These are phyloP conservation scores for Candida sp. DNA, from an alignment of 1,139 yeast genomes.

Conservation along the genomic window DNA sequence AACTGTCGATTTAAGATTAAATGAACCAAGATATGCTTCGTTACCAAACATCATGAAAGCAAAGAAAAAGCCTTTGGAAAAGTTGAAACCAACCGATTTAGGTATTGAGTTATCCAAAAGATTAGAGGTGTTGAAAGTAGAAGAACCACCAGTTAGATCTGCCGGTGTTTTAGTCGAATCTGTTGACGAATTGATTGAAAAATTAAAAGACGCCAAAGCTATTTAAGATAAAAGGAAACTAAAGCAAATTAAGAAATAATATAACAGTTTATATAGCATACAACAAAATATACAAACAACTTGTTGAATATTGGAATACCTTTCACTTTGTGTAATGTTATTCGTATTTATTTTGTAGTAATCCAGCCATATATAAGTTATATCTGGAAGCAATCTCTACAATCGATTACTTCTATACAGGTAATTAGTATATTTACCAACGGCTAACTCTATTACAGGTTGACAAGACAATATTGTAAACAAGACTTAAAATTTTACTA, in stretches of 20 bases:
- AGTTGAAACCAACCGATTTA: constrained; percentile 65
- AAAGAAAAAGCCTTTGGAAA: constrained; percentile 88
- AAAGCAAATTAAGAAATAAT: not conserved
- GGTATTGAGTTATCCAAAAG: constrained; percentile 64
- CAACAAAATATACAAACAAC: no score
- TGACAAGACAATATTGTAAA: no score
- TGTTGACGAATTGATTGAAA: constrained; percentile 79
- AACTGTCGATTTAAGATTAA: constrained; percentile 90
- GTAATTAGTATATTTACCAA: no score
- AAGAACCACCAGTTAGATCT: constrained; percentile 80
- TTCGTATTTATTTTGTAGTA: no score
- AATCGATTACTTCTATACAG: no score
- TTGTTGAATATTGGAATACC: no score
- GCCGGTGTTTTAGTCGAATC: constrained; percentile 78
- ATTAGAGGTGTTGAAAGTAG: constrained; percentile 67
- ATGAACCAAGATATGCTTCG: constrained; percentile 92
- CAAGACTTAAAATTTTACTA: no score
- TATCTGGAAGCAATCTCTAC: no score
- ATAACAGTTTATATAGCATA: not conserved
- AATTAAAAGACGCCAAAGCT: constrained; percentile 70
- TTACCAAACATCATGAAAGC: constrained; percentile 98
- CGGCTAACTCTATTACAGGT: no score
- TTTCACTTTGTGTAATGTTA: no score
- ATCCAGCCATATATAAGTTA: no score
- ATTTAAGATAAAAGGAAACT: constrained; percentile 21